phyloP scores from a whole-genome alignment of 1,139 yeast genomes.

The Debaryomycetaceae sp. region DNA sequence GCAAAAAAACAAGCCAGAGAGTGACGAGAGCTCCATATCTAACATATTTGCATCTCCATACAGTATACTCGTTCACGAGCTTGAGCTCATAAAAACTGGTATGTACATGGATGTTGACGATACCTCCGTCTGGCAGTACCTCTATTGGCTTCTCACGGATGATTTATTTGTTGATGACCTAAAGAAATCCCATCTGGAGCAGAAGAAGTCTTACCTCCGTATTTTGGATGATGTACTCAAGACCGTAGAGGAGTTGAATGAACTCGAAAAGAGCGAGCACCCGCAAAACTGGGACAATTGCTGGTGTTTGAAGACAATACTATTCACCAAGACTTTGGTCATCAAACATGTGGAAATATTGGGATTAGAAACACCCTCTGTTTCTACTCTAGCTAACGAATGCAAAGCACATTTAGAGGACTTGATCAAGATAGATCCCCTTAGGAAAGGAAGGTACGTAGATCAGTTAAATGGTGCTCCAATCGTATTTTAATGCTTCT shows the following conservation, averaged over 20 bases:
- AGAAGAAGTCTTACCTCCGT: slow-evolving; percentile 15
- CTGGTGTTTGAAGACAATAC: slow-evolving; percentile 64
- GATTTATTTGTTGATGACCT: slow-evolving; percentile 39
- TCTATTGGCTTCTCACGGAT: slow-evolving; percentile 74
- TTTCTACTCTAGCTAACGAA: slow-evolving; percentile 17
- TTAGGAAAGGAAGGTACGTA: slow-evolving; percentile 59
- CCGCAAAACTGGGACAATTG: slow-evolving; percentile 50
- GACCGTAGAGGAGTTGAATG: slow-evolving; percentile 53
- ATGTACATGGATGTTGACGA: slow-evolving; percentile 92
- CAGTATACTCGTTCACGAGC: slow-evolving; percentile 52
- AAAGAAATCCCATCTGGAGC: slow-evolving; percentile 13
- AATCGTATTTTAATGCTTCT: not conserved
- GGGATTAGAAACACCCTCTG: slow-evolving; percentile 5
- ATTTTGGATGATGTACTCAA: slow-evolving; percentile 38
- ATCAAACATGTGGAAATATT: slow-evolving; percentile 12
- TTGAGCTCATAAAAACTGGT: slow-evolving; percentile 73
- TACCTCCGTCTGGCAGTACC: slow-evolving; percentile 88
- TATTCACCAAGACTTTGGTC: slow-evolving; percentile 40
- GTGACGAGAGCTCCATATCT: slow-evolving; percentile 14
- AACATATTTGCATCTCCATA: slow-evolving; percentile 22
- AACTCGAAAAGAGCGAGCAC: slow-evolving; percentile 56
- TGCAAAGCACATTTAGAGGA: slow-evolving; percentile 30
- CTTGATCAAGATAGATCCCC: slow-evolving; percentile 63
- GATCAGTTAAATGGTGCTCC: slow-evolving; percentile 28
- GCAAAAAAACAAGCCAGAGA: slow-evolving; percentile 9